Percentiles rank a stretch among this genome's conserved stretches.
Conservation (phyloP, 1,284 basidiomycete genomes). For the Moniliophthora roreri region DNA sequence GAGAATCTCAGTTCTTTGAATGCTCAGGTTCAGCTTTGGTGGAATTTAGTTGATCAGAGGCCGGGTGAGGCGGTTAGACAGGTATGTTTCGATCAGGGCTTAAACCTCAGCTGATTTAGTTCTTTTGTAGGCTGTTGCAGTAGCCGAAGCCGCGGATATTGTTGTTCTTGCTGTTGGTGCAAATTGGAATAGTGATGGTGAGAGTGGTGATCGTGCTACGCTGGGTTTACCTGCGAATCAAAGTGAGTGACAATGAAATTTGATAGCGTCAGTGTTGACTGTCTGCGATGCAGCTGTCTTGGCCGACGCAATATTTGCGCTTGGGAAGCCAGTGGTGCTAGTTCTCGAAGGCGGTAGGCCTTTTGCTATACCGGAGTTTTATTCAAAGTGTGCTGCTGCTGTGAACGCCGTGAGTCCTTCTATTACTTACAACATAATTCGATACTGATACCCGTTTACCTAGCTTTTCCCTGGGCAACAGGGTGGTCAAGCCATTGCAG, state of each 20-base stretch:
- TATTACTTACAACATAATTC: background rate
- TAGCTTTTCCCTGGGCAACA: slow-evolving; percentile 31
- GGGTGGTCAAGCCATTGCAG: slow-evolving; percentile 28
- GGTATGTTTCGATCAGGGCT: slow-evolving; percentile 6
- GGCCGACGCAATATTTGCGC: slow-evolving; percentile 25
- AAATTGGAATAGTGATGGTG: slow-evolving; percentile 30
- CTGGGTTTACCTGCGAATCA: slow-evolving; percentile 27
- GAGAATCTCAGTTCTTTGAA: slow-evolving; percentile 29
- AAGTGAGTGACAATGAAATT: too few species aligned
- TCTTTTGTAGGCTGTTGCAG: slow-evolving; percentile 22
- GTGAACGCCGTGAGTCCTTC: slow-evolving; percentile 22
- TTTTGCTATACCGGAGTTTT: slow-evolving; percentile 27
- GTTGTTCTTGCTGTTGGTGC: slow-evolving; percentile 29
- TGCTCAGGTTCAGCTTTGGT: slow-evolving; percentile 26
- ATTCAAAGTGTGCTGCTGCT: slow-evolving; percentile 23
- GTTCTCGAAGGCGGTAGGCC: slow-evolving; percentile 28
- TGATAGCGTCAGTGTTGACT: too few species aligned
- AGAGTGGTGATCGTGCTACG: slow-evolving; percentile 28
- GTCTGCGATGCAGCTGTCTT: slow-evolving; percentile 20
- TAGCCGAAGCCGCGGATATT: slow-evolving; percentile 25
- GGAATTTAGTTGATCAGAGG: slow-evolving; percentile 26
- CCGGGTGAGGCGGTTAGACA: slow-evolving; percentile 21
- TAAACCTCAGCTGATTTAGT: background rate
- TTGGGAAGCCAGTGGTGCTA: slow-evolving; percentile 27
- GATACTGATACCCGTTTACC: background rate